phyloP scores from a whole-genome alignment of 2,329 filamentous ascomycete species.

The Colletotrichum sp. region DNA sequence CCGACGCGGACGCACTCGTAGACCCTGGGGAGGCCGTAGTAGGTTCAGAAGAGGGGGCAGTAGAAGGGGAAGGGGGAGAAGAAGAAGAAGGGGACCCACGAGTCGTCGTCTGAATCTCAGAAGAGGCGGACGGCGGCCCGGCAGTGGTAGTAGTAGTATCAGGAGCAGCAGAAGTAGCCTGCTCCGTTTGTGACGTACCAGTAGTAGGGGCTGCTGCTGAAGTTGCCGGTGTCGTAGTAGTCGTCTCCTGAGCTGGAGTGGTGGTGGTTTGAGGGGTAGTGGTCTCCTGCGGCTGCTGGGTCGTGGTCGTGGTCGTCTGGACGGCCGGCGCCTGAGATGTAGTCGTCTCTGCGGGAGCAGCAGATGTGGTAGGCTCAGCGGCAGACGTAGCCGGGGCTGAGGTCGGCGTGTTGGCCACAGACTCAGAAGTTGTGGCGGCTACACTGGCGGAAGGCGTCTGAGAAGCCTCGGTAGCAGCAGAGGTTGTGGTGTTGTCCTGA shows the following conservation, averaged over 20 bases:
- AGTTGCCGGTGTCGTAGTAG: conserved; percentile 29
- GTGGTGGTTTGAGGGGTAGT: conserved; percentile 10
- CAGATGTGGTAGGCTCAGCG: background rate
- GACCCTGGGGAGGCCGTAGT: conserved; percentile 20
- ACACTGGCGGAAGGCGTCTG: conserved; percentile 19
- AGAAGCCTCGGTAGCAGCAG: conserved; percentile 23
- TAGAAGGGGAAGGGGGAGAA: conserved; percentile 29
- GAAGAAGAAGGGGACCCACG: conserved; percentile 25
- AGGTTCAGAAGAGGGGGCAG: conserved; percentile 31
- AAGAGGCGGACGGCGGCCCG: conserved; percentile 30
- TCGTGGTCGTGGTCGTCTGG: conserved; percentile 5
- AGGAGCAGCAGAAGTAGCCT: conserved; percentile 26
- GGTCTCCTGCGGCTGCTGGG: conserved; percentile 8
- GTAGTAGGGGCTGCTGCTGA: conserved; percentile 32
- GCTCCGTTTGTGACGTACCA: conserved; percentile 24
- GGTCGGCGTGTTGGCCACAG: conserved; percentile 21
- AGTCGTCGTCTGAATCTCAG: conserved; percentile 20
- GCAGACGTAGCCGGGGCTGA: conserved; percentile 26
- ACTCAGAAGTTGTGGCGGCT: conserved; percentile 1
- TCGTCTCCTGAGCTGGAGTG: conserved; percentile 10
- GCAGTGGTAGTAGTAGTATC: conserved; percentile 28
- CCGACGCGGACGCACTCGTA: conserved; percentile 20
- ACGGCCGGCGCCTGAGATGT: conserved; percentile 6
- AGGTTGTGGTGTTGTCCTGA: conserved; percentile 44
- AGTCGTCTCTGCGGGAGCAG: background rate